Conservation (phyloP, 2,329 filamentous ascomycete species). For the Xylariaceae sp. region DNA sequence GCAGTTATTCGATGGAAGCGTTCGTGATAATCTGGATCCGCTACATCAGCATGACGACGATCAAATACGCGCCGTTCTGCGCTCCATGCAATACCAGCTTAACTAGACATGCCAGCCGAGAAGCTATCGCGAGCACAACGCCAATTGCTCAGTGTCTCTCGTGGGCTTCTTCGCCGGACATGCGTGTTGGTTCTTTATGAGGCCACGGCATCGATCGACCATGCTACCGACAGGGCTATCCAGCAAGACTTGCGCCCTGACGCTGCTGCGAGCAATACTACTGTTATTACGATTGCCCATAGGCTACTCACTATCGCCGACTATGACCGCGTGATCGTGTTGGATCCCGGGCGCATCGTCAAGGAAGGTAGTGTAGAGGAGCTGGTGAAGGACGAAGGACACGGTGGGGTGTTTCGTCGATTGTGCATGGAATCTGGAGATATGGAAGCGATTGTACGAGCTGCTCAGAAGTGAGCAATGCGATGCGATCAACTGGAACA, state of each 20-base stretch:
- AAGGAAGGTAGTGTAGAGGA: slow-evolving; percentile 49
- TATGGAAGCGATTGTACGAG: background rate
- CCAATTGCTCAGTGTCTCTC: slow-evolving; percentile 45
- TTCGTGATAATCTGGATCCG: slow-evolving; percentile 71
- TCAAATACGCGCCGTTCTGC: slow-evolving; percentile 67
- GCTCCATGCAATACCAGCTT: slow-evolving; percentile 36
- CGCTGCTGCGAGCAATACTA: slow-evolving; percentile 62
- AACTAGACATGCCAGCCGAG: slow-evolving; percentile 51
- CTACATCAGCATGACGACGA: slow-evolving; percentile 70
- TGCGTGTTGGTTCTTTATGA: slow-evolving; percentile 76
- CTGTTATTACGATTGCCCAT: slow-evolving; percentile 70
- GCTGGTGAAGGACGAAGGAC: slow-evolving; percentile 11
- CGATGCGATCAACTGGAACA: too few species aligned
- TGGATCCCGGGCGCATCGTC: slow-evolving; percentile 67
- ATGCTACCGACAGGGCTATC: slow-evolving; percentile 71
- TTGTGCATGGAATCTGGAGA: background rate
- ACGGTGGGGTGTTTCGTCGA: background rate
- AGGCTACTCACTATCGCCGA: slow-evolving; percentile 61
- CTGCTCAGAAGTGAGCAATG: too few species aligned
- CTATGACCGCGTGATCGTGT: slow-evolving; percentile 72
- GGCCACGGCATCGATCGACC: slow-evolving; percentile 68
- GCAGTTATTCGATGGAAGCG: slow-evolving; percentile 69
- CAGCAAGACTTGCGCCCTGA: slow-evolving; percentile 60
- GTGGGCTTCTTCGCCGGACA: slow-evolving; percentile 62
- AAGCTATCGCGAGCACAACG: slow-evolving; percentile 73